Base-by-base conservation (phyloP, 177 flowering plant species). In the Vitis hybrid region DNA sequence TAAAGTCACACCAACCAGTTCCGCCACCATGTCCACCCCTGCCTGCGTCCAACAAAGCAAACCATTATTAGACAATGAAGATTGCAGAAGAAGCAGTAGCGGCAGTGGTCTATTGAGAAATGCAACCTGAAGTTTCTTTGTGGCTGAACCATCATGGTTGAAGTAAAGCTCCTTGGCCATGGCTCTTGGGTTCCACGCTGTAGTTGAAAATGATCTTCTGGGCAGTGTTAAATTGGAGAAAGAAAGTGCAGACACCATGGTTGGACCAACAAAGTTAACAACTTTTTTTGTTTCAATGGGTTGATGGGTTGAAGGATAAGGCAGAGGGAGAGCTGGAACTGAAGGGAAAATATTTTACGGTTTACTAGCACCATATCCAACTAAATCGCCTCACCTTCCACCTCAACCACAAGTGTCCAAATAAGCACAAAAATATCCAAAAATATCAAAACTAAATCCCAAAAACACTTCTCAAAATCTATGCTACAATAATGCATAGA, bases 61-160 rank as follows among this genome's bases (percentile, higher is more conserved):
- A 55, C 11, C 18, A 32, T 10, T 12, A 49, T 10, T 14, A 11
- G 23, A 57, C 30, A 32, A 45, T 62, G 18, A 51, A 30, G 65
- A 57, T 30, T 39, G 58, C 48, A 62, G 45, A 9, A 18, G 10
- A 11, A 62, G 49, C 1, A 13, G 14, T 59, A 11, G 19, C 63
- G 17, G 2, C 12, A 39, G 9, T 59, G 10, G 14, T 56, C 11
- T 13, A 60, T 4, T 17, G 4, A 34, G 0, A 18, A 13, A 21
- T 30, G 19, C 15, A 48, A 91, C 98, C 97, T 83, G 89, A 48
- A 94, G 97, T 71, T 86, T 94, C 81, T 74, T 89, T 4, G 82
- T 84, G 30, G 86, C 79, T 15, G 96, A 87, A 72, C 96, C 92
- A 76, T 92, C 96, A 71, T 80, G 86, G 86, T 94, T 94, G 75